Percentiles rank a stretch among this genome's conserved stretches.
phyloP scores from a whole-genome alignment of 805 yeast genomes.

The Kodamaea sagamina region DNA sequence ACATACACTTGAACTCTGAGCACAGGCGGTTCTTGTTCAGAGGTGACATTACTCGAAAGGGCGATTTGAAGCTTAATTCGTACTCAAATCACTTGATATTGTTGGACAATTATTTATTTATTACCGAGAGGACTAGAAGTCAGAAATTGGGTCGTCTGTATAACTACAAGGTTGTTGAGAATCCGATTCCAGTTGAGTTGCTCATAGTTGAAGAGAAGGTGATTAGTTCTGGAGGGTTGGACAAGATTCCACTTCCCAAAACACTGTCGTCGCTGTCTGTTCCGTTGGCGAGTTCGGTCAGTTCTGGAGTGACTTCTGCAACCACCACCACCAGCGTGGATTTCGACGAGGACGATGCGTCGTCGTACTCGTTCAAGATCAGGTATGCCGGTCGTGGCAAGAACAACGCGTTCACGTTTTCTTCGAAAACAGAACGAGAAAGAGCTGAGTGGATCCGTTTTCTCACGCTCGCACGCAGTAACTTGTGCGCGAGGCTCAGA shows the following conservation, averaged over 20 bases:
- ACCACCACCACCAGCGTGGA: constrained; percentile 4
- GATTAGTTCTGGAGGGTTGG: constrained; percentile 9
- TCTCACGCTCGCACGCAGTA: constrained; percentile 50
- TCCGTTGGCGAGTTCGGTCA: neutral
- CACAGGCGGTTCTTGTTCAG: constrained; percentile 57
- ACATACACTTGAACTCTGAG: constrained; percentile 36
- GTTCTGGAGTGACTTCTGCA: neutral
- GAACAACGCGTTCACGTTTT: constrained; percentile 53
- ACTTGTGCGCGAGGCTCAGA: constrained; percentile 28
- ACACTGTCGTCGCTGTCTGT: neutral
- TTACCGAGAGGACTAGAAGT: constrained; percentile 57
- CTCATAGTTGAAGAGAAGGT: constrained; percentile 51
- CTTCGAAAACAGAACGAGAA: constrained; percentile 49
- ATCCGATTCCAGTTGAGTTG: constrained; percentile 63
- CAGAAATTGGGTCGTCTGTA: constrained; percentile 24
- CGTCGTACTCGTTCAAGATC: constrained; percentile 49
- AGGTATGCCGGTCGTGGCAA: constrained; percentile 59
- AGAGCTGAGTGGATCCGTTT: constrained; percentile 59
- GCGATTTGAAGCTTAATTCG: constrained; percentile 65
- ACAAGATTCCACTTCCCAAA: neutral
- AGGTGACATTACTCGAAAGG: constrained; percentile 60
- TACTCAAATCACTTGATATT: constrained; percentile 54
- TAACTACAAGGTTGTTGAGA: constrained; percentile 43
- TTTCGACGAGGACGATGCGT: constrained; percentile 28
- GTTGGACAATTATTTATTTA: constrained; percentile 68